Conservation (phyloP, 2,329 filamentous ascomycete genomes). For the Meredithiella fracta region DNA sequence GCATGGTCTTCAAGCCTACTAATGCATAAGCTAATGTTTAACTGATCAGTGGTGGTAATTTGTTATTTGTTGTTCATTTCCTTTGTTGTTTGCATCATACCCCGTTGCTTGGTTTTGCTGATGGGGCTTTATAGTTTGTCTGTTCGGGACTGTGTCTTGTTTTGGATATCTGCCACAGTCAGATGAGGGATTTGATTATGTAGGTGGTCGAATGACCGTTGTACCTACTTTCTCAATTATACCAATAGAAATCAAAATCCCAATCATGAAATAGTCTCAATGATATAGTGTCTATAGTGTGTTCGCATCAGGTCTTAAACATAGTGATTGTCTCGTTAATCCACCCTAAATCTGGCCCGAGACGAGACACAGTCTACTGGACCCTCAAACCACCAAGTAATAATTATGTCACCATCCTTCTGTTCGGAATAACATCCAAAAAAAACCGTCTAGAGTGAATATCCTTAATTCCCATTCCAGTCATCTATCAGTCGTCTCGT, state of each 20-base stretch:
- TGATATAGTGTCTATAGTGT: no score
- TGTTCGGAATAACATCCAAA: no score
- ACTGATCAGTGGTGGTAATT: not conserved
- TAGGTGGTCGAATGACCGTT: not conserved
- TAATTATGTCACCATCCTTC: no score
- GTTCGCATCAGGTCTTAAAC: no score
- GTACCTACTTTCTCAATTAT: not conserved
- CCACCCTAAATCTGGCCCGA: no score
- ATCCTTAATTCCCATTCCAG: no score
- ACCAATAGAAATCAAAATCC: slow-evolving; percentile 12
- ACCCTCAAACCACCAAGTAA: no score
- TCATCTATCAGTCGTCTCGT: no score
- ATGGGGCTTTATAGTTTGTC: not conserved
- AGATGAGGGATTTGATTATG: not conserved
- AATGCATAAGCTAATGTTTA: slow-evolving; percentile 10
- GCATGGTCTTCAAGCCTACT: slow-evolving; percentile 48
- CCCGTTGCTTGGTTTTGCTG: not conserved
- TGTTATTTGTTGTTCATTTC: slow-evolving; percentile 1
- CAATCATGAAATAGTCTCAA: no score
- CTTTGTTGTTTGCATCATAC: slow-evolving; percentile 3
- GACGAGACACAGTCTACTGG: no score
- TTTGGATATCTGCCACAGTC: slow-evolving; percentile 4
- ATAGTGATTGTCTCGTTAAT: no score
- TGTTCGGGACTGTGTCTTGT: not conserved
- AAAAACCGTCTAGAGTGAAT: no score